Evolutionary conservation across 2,329 filamentous ascomycete species (phyloP).

Genomic region (Botrytis aclada): DNA sequence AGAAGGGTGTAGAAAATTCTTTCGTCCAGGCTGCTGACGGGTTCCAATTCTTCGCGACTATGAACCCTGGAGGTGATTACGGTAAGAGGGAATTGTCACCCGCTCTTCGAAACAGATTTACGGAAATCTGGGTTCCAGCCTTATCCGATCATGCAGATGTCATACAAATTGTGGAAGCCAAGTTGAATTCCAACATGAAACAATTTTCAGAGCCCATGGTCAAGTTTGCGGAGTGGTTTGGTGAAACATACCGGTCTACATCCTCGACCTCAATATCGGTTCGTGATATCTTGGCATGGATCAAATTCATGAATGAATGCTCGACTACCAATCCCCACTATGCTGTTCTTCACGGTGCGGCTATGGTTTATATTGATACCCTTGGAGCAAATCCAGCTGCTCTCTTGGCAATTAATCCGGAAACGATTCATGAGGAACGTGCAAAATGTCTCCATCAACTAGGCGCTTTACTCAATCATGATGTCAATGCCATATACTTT

Average conservation of each 20-base stretch:
- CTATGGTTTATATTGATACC: constrained; percentile 93
- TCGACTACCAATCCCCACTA: constrained; percentile 44
- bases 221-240: constrained; percentile 91
- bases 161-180: constrained; percentile 77
- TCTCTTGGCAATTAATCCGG: constrained; percentile 68
- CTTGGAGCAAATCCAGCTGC: constrained; percentile 93
- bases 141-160: constrained; percentile 83
- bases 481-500: constrained; percentile 65
- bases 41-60: constrained; percentile 96
- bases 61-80: constrained; percentile 99
- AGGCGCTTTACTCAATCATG: constrained; percentile 59
- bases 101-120: constrained; percentile 92
- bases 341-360: constrained; percentile 75
- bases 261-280: constrained; percentile 79
- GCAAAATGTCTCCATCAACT: constrained; percentile 71
- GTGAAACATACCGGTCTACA: constrained; percentile 71
- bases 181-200: constrained; percentile 58
- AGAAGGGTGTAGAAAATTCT: constrained; percentile 85
- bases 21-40: constrained; percentile 71
- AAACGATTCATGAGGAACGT: constrained; percentile 69
- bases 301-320: constrained; percentile 76
- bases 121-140: constrained; percentile 96
- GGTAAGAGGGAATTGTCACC: constrained; percentile 97
- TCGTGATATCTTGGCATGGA: constrained; percentile 89
- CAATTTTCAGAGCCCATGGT: constrained; percentile 68